These are phyloP conservation scores for Tetrahymena elliotti DNA, from an alignment of 73 alveolate genomes.

Conservation along the genomic window DNA sequence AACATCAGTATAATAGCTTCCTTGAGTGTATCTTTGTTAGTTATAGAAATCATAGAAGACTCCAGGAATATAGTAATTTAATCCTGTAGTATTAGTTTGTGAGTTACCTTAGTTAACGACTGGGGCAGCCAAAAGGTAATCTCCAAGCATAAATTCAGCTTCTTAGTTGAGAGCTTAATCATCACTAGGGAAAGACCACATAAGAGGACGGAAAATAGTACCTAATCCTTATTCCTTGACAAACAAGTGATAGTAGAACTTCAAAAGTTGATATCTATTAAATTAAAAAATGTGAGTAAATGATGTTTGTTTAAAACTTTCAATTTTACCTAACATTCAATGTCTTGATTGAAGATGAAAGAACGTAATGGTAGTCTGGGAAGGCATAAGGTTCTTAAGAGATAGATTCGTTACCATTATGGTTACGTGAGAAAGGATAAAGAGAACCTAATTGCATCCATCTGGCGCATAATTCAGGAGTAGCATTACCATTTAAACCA, in stretches of 20 bases:
- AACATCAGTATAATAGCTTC: neutral
- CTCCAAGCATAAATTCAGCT: neutral
- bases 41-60: neutral
- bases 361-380: neutral
- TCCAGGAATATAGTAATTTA: neutral
- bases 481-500: conserved; percentile 66
- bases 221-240: neutral
- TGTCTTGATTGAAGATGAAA: neutral
- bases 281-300: neutral
- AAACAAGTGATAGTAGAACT: neutral
- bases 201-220: neutral
- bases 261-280: neutral
- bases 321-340: neutral
- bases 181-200: neutral
- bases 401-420: conserved; percentile 35
- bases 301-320: neutral
- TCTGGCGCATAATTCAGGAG: conserved; percentile 75
- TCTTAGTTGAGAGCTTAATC: neutral
- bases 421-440: conserved; percentile 81
- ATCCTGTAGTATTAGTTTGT: neutral
- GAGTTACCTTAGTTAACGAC: neutral
- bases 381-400: conserved; percentile 89
- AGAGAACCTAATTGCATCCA: conserved; percentile 80
- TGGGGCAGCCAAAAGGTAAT: neutral
- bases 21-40: neutral